Conservation (phyloP, 2,329 filamentous ascomycete genomes). For the Stenocarpella maydis region DNA sequence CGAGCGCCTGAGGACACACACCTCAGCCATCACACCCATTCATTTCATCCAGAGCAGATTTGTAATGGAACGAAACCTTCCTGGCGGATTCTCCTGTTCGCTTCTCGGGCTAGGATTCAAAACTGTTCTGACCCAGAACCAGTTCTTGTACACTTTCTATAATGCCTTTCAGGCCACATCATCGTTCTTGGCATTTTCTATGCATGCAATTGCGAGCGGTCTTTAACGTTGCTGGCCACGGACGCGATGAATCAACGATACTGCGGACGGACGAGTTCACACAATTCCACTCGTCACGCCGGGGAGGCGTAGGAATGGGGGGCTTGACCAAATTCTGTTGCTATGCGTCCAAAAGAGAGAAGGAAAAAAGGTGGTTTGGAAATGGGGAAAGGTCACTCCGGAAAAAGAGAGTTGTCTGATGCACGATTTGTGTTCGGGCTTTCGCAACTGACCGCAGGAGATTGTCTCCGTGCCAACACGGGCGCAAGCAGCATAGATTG, state of each 20-base stretch:
- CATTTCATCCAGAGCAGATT: slow-evolving; percentile 20
- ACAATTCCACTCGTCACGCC: background rate
- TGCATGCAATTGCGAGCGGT: slow-evolving; percentile 15
- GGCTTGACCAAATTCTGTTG: background rate
- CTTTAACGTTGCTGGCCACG: slow-evolving; percentile 13
- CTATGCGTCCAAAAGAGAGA: background rate
- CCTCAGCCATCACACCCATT: slow-evolving; percentile 13
- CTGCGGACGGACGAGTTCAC: slow-evolving; percentile 8
- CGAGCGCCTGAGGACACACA: background rate
- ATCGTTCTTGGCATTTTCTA: slow-evolving; percentile 21
- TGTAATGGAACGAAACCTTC: slow-evolving; percentile 25
- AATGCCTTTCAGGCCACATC: slow-evolving; percentile 23
- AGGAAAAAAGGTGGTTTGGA: background rate
- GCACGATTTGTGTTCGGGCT: background rate
- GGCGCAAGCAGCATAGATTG: background rate
- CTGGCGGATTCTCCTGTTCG: slow-evolving; percentile 23
- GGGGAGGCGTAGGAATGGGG: background rate
- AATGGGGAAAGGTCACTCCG: background rate
- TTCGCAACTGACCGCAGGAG: background rate
- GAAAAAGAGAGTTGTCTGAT: background rate
- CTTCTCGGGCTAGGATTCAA: slow-evolving; percentile 20
- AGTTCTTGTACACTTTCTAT: slow-evolving; percentile 33
- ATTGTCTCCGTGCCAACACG: slow-evolving; percentile 10
- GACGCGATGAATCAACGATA: slow-evolving; percentile 27
- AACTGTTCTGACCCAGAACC: slow-evolving; percentile 17